Evolutionary conservation across 2,329 filamentous ascomycete species (phyloP).

Genomic region (Penicillium concentricum): DNA sequence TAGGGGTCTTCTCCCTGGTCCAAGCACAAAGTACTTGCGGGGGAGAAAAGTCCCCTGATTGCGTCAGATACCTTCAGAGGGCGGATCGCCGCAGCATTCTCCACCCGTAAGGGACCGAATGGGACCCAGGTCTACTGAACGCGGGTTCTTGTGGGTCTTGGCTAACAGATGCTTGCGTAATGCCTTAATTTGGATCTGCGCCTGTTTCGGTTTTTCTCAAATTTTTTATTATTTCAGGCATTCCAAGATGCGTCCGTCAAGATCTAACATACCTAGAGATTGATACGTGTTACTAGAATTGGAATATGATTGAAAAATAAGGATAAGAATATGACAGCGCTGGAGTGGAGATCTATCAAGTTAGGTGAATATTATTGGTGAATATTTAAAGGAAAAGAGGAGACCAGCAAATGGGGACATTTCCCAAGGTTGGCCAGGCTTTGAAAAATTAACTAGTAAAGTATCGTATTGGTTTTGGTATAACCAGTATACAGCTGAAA

Average conservation of each 20-base stretch:
- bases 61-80: slow-evolving; percentile 27
- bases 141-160: slow-evolving; percentile 31
- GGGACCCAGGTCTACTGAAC: slow-evolving; percentile 33
- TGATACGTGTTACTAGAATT: background rate
- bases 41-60: slow-evolving; percentile 16
- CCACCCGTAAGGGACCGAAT: slow-evolving; percentile 40
- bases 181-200: slow-evolving; percentile 38
- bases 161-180: slow-evolving; percentile 40
- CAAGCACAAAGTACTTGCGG: slow-evolving; percentile 5
- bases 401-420: background rate
- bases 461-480: background rate
- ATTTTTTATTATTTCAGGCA: slow-evolving; percentile 3
- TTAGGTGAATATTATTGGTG: background rate
- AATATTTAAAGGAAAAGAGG: background rate
- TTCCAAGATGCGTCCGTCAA: background rate
- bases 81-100: slow-evolving; percentile 39
- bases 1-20: slow-evolving; percentile 7
- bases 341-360: too few relatives aligned
- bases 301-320: background rate
- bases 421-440: background rate
- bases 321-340: background rate
- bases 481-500: background rate
- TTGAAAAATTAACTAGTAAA: background rate
- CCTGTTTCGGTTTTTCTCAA: slow-evolving; percentile 19
- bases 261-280: background rate